These are phyloP conservation scores for Fonsecaea monophora DNA, from an alignment of 2,329 filamentous ascomycete species.

Conservation along the genomic window DNA sequence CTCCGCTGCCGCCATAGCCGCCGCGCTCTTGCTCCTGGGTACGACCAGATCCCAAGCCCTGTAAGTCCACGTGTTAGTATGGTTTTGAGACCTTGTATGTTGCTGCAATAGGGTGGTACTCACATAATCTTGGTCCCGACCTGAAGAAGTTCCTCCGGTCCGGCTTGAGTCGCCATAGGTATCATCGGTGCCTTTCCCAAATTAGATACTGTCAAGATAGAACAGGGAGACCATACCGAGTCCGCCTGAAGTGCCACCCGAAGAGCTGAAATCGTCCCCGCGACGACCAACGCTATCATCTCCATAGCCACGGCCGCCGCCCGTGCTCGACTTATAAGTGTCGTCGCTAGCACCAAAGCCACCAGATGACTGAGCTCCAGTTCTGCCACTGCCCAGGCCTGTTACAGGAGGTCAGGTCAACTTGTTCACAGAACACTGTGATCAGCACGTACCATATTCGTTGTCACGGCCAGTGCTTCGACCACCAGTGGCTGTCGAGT, in stretches of 20 bases:
- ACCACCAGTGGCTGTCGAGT: slow-evolving; percentile 21
- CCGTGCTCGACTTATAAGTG: slow-evolving; percentile 12
- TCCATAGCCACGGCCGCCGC: slow-evolving; percentile 10
- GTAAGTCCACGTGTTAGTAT: not conserved
- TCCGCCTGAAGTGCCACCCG: slow-evolving; percentile 27
- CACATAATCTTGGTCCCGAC: slow-evolving; percentile 36
- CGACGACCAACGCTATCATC: slow-evolving; percentile 16
- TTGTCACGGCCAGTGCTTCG: slow-evolving; percentile 23
- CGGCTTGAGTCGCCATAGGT: slow-evolving; percentile 31
- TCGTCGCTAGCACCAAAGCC: slow-evolving; percentile 24
- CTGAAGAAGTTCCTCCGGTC: slow-evolving; percentile 30
- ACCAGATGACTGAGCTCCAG: slow-evolving; percentile 15
- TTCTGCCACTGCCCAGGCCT: slow-evolving; percentile 22
- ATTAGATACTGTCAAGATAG: slow-evolving; percentile 34
- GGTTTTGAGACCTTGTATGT: not conserved
- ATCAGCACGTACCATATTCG: slow-evolving; percentile 16
- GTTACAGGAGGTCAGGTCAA: not conserved
- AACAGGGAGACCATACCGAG: slow-evolving; percentile 24
- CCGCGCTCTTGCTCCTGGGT: slow-evolving; percentile 31
- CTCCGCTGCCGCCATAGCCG: slow-evolving; percentile 35
- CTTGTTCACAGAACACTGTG: not conserved
- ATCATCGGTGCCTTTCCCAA: slow-evolving; percentile 31
- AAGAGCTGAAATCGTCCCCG: slow-evolving; percentile 14
- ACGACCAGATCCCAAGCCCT: slow-evolving; percentile 31
- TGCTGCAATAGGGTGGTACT: slow-evolving; percentile 7